Conservation (phyloP, 257 asterid species). For the Oldenlandia corymbosa region DNA sequence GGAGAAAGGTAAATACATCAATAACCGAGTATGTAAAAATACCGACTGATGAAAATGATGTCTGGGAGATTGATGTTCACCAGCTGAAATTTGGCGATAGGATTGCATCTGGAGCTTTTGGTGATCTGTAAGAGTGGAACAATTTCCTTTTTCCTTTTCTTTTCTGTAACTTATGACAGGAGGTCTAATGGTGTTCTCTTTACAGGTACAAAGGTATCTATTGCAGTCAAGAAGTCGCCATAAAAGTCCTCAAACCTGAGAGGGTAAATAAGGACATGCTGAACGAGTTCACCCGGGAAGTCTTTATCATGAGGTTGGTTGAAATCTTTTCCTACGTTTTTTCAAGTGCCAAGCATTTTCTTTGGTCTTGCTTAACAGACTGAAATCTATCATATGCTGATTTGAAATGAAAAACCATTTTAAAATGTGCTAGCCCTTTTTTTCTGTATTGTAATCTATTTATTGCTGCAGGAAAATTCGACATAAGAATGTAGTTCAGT, state of each 20-base stretch:
- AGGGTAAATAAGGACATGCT: slow-evolving; percentile 34
- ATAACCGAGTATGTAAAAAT: slow-evolving; percentile 32
- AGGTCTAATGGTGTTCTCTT: slow-evolving; percentile 5
- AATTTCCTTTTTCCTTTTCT: neutral
- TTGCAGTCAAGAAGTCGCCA: slow-evolving; percentile 51
- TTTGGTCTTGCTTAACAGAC: neutral
- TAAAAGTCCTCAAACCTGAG: slow-evolving; percentile 45
- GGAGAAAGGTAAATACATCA: slow-evolving; percentile 15
- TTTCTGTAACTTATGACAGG: neutral
- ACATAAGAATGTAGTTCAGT: slow-evolving; percentile 51
- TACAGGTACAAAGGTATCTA: slow-evolving; percentile 43
- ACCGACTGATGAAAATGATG: slow-evolving; percentile 42
- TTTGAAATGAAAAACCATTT: neutral
- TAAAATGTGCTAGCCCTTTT: neutral
- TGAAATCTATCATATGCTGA: neutral
- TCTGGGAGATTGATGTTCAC: slow-evolving; percentile 40
- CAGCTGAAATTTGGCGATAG: slow-evolving; percentile 32
- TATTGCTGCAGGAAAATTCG: slow-evolving; percentile 35
- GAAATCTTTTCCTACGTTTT: neutral
- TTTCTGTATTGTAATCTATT: neutral
- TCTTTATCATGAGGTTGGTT: slow-evolving; percentile 44
- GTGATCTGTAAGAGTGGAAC: slow-evolving; percentile 32
- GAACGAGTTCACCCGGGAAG: slow-evolving; percentile 45
- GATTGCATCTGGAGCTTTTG: slow-evolving; percentile 45
- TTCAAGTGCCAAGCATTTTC: neutral